Conservation (phyloP, 2,329 filamentous ascomycete genomes). For the Trichophyton mentagrophytes region DNA sequence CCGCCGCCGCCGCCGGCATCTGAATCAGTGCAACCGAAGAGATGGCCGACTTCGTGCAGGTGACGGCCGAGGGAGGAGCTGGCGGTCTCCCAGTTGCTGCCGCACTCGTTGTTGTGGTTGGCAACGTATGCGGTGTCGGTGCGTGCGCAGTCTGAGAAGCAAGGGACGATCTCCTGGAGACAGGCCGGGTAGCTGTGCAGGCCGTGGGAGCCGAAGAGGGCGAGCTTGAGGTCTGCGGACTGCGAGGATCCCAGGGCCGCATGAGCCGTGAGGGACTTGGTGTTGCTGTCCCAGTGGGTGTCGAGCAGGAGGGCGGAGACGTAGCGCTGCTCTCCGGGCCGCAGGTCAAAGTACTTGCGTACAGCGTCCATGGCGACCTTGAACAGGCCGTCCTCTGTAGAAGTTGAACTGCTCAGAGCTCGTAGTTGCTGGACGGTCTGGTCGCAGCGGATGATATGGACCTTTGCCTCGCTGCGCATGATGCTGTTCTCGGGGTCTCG, state of each 20-base stretch:
- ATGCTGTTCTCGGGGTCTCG: slow-evolving; percentile 57
- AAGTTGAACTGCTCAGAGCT: slow-evolving; percentile 57
- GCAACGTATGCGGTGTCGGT: slow-evolving; percentile 59
- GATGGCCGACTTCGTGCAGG: slow-evolving; percentile 76
- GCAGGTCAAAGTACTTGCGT: slow-evolving; percentile 59
- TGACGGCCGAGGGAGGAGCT: slow-evolving; percentile 90
- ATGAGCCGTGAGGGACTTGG: slow-evolving; percentile 62
- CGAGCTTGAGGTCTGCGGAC: slow-evolving; percentile 62
- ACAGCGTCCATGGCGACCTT: slow-evolving; percentile 66
- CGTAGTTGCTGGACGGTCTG: slow-evolving; percentile 77
- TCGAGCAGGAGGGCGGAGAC: slow-evolving; percentile 81
- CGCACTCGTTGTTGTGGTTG: slow-evolving; percentile 76
- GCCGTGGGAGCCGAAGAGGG: slow-evolving; percentile 83
- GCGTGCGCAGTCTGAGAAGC: slow-evolving; percentile 79
- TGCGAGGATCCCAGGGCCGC: slow-evolving; percentile 65
- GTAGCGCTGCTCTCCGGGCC: slow-evolving; percentile 69
- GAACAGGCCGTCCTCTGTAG: slow-evolving; percentile 59
- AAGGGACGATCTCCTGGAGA: slow-evolving; percentile 78
- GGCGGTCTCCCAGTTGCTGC: slow-evolving; percentile 89
- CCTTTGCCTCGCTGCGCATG: slow-evolving; percentile 80
- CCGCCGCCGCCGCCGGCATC: slow-evolving; percentile 43
- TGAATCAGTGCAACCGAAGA: slow-evolving; percentile 82
- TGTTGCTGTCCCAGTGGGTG: slow-evolving; percentile 66
- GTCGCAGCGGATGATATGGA: slow-evolving; percentile 71
- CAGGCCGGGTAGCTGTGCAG: slow-evolving; percentile 81